Evolutionary conservation across 2,329 filamentous ascomycete species (phyloP), one percentile per base, ranked within the genome.

Genomic region (Nakataea oryzae): DNA sequence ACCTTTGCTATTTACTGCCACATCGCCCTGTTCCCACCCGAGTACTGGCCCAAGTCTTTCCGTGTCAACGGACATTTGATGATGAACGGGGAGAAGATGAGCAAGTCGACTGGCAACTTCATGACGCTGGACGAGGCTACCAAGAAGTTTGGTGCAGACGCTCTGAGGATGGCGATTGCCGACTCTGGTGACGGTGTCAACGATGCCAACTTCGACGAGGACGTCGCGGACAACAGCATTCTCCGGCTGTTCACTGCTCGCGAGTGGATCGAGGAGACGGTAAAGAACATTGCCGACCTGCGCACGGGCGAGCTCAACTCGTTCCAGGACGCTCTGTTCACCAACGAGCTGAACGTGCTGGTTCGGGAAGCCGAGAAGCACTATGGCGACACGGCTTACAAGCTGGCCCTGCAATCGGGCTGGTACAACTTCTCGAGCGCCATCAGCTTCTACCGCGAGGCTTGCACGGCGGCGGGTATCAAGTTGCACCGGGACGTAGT

Each of bases 81-180:
- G 74, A 81, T 99, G 66, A 99, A 99, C 73, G 93, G 93, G 59
- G 91, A 96, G 73, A 99, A 99, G 84, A 99, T 99, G 95, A 89
- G 87, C 74, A 99, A 99, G 80, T 93, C 89, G 61, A 97, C 93
- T 0, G 95, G 95, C 65, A 99, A 97, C 78, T 99, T 99, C 80
- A 82, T 99, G 74, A 97, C 95, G 13, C 81, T 97, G 61, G 84
- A 87, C 61, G 90, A 97, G 65, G 84, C 93, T 32, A 88, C 93
- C 17, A 83, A 87, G 69, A 99, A 99, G 75, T 99, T 95, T 69
- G 95, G 95, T 70, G 93, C 95, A 11, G 95, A 97, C 73, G 95
- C 95, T 3, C 70, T 71, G n/a, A 86, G 93, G 72, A 89, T 97
- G 69, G 92, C 93, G 3, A 86, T 99, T 65, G 93, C 93, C 24